Percentiles rank a stretch among this genome's conserved stretches.
Conservation (phyloP, 2,329 filamentous ascomycete genomes). For the Aspergillus ruber region DNA sequence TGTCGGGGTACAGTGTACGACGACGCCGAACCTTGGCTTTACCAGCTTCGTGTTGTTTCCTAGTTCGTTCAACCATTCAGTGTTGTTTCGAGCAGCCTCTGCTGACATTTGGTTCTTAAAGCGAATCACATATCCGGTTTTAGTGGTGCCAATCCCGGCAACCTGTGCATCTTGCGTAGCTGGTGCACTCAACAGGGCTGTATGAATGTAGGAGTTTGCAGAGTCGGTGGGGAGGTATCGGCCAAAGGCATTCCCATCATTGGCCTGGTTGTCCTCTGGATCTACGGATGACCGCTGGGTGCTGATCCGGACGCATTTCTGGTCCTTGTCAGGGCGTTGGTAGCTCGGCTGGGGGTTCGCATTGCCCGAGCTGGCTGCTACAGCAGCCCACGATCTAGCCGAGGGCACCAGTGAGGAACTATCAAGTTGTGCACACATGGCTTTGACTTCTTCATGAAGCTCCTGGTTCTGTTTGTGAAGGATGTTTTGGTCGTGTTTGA, state of each 20-base stretch:
- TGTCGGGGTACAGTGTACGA: conserved; percentile 14
- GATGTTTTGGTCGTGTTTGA: conserved; percentile 9
- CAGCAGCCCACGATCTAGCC: conserved; percentile 2
- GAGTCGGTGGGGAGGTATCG: conserved; percentile 7
- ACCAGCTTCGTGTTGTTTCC: conserved; percentile 15
- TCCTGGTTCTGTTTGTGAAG: conserved; percentile 9
- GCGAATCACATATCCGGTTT: conserved; percentile 17
- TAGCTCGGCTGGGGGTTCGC: neutral
- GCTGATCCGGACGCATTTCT: conserved; percentile 11
- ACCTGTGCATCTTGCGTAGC: conserved; percentile 15
- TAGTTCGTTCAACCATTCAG: conserved; percentile 15
- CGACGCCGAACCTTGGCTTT: conserved; percentile 13
- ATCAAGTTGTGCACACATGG: conserved; percentile 4
- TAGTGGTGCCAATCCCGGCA: conserved; percentile 11
- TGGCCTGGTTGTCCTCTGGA: conserved; percentile 4
- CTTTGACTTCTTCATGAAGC: conserved; percentile 5
- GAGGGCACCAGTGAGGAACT: neutral
- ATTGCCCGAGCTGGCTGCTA: conserved; percentile 1
- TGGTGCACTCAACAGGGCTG: conserved; percentile 5
- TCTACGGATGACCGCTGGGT: conserved; percentile 5
- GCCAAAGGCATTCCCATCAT: conserved; percentile 4
- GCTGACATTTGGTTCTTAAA: conserved; percentile 15
- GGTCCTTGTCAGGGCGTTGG: conserved; percentile 8
- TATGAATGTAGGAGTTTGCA: conserved; percentile 10
- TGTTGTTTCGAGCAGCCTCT: conserved; percentile 14